These are phyloP conservation scores for Pisolithus tinctorius DNA, from an alignment of 768 basidiomycete genomes.

Conservation along the genomic window DNA sequence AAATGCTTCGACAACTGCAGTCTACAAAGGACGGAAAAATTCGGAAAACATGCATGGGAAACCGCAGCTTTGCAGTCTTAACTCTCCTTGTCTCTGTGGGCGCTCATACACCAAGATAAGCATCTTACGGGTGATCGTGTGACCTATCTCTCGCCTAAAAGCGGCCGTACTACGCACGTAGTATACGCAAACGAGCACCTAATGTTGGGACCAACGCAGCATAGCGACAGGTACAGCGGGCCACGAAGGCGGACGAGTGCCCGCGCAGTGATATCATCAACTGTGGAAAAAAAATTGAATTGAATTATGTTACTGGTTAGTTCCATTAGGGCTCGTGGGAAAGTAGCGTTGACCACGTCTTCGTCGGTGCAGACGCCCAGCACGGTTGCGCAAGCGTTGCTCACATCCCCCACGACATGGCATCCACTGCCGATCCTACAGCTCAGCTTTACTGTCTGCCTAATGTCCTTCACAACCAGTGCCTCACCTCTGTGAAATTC, in stretches of 20 bases:
- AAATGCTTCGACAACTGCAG: too few species aligned
- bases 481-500: slow-evolving; percentile 66
- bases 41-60: too few species aligned
- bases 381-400: not conserved
- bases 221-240: not conserved
- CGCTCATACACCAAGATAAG: too few species aligned
- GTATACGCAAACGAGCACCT: not conserved
- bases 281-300: too few species aligned
- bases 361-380: too few species aligned
- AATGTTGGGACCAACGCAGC: not conserved
- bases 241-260: not conserved
- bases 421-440: slow-evolving; percentile 41
- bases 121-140: too few species aligned
- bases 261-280: too few species aligned
- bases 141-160: too few species aligned
- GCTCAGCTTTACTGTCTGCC: slow-evolving; percentile 60
- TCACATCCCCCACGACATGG: slow-evolving; percentile 26
- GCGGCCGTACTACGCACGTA: not conserved
- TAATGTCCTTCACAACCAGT: slow-evolving; percentile 59
- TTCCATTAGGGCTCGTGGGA: not conserved
- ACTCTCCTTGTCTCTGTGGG: too few species aligned
- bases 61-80: too few species aligned
- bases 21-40: too few species aligned
- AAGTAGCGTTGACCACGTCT: not conserved
- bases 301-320: too few species aligned